Base-by-base conservation (phyloP, 1,284 basidiomycete species). In the Schizopora paradoxa region DNA sequence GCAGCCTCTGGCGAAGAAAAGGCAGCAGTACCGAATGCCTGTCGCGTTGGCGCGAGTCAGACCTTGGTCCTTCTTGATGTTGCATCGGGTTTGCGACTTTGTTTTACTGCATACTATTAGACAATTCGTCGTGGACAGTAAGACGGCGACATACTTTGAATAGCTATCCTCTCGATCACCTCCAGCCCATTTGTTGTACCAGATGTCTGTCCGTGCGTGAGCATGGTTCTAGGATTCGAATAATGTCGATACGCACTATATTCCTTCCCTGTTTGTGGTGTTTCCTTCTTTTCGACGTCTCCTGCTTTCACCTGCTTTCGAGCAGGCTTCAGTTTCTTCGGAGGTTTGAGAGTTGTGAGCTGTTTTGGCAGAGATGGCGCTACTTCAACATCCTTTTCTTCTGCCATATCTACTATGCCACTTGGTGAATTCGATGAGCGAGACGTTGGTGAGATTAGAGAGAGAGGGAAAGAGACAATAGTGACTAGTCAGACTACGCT, bases 181-280 rank as follows among this genome's bases (percentile, higher is more conserved):
- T 52, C 93, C 88, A 28, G 93, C 92, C 91, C 93, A 98, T 70
- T 98, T 98, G 67, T 98, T 96, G 67, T 98, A 98, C 95, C 95
- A 98, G 49, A 96, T 89, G 65, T 98, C 94, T 91, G 58, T 42
- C 45, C 54, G n/a, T 29, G n/a, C 22, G 25, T 39, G 11, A 29
- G 27, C 31, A 38, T 26, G 8, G 38, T 7, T 10, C 27, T 35
- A 10, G 14, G 22, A 35, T 10, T 10, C 14, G 22, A 42, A 44
- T n/a, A 19, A 23, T 48, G 3, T 8, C 11, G 28, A 23, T 31
- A 74, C 88, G 58, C 56, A 93, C 91, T 95, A 66, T 94, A 94
- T 61, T 94, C 91, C 64, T 94, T 93, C 41, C 93, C 93, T 0
- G 90, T 91, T 66, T 97, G 93, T 6, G 83, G 77, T 1, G 85